These are phyloP conservation scores for Alternaria dauci DNA, from an alignment of 2,329 filamentous ascomycete species.

Conservation along the genomic window DNA sequence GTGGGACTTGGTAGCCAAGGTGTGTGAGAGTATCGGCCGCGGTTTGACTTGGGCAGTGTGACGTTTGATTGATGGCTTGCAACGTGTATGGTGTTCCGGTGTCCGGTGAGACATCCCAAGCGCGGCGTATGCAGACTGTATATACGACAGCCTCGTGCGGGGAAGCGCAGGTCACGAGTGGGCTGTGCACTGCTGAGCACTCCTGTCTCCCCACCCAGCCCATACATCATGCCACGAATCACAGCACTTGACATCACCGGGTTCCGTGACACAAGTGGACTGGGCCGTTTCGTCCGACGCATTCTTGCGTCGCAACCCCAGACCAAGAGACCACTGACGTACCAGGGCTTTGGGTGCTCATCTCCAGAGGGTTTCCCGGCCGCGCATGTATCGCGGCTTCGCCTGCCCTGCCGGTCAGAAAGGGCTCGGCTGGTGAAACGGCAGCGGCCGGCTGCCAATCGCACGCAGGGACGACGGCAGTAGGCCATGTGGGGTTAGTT, in stretches of 20 bases:
- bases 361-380: constrained; percentile 38
- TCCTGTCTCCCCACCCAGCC: constrained; percentile 37
- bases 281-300: constrained; percentile 33
- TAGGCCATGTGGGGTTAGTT: constrained; percentile 29
- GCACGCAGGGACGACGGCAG: constrained; percentile 16
- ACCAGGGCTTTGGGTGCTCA: constrained; percentile 22
- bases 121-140: constrained; percentile 31
- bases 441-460: constrained; percentile 28
- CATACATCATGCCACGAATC: constrained; percentile 46
- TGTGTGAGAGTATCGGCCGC: constrained; percentile 28
- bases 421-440: constrained; percentile 25
- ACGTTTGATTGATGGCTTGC: constrained; percentile 22
- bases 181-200: constrained; percentile 33
- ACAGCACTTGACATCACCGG: constrained; percentile 31
- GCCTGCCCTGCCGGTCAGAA: constrained; percentile 21
- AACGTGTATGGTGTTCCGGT: constrained; percentile 25
- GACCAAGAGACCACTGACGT: constrained; percentile 31
- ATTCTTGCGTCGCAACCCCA: constrained; percentile 37
- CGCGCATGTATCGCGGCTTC: constrained; percentile 39
- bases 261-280: constrained; percentile 14
- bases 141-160: constrained; percentile 36
- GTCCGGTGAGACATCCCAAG: constrained; percentile 20
- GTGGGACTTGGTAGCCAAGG: constrained; percentile 20
- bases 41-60: constrained; percentile 19
- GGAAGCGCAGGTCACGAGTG: constrained; percentile 38